These are phyloP conservation scores for Psophocarpus tetragonolobus DNA, from an alignment of 306 rosid species.

Conservation along the genomic window DNA sequence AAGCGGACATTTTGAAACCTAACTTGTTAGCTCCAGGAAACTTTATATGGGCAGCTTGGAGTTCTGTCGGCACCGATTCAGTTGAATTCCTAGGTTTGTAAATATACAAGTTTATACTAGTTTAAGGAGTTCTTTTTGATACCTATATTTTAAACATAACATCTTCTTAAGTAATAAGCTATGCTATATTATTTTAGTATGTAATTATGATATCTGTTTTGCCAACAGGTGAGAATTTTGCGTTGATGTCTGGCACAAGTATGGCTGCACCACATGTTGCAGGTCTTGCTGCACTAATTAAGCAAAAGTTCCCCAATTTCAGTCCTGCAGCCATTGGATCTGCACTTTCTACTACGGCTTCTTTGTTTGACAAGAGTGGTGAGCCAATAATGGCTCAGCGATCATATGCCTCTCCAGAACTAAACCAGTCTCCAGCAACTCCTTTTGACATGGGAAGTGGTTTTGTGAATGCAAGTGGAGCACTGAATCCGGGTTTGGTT, in stretches of 20 bases:
- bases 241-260: slow-evolving; percentile 97
- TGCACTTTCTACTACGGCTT: slow-evolving; percentile 89
- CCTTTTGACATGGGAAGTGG: slow-evolving; percentile 99
- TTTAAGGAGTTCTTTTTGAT: not conserved
- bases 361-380: slow-evolving; percentile 58
- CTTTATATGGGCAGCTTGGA: slow-evolving; percentile 97
- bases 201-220: not conserved
- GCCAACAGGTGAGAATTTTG: slow-evolving; percentile 82
- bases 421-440: slow-evolving; percentile 83
- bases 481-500: slow-evolving; percentile 84
- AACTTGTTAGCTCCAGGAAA: slow-evolving; percentile 98
- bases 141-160: not conserved
- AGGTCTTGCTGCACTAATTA: slow-evolving; percentile 90
- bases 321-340: slow-evolving; percentile 88
- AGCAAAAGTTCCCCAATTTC: slow-evolving; percentile 73
- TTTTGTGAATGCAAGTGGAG: slow-evolving; percentile 88
- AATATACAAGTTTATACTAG: not conserved
- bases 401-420: slow-evolving; percentile 71
- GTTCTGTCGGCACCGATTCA: slow-evolving; percentile 79
- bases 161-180: not conserved
- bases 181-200: not conserved
- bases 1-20: slow-evolving; percentile 90
- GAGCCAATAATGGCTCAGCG: slow-evolving; percentile 94
- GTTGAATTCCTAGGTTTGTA: slow-evolving; percentile 75
- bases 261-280: slow-evolving; percentile 99